Evolutionary conservation across 1,139 yeast species (phyloP).

Genomic region (Debaryomycetaceae sp.): DNA sequence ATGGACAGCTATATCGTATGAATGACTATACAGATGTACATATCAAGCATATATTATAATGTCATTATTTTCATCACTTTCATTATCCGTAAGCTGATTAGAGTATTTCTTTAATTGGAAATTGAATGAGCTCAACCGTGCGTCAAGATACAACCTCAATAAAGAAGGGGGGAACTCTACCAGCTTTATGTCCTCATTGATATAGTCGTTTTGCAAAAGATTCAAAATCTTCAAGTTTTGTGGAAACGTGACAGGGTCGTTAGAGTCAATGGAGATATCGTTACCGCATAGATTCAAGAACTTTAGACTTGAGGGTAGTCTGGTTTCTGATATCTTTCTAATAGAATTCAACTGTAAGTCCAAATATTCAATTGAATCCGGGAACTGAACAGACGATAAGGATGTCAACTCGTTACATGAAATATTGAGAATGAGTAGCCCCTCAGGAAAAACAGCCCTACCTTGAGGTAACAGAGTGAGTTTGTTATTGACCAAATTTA

Average conservation of each 20-base stretch:
- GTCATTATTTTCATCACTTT: neutral
- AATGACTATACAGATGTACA: neutral
- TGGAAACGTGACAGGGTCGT: constrained; percentile 12
- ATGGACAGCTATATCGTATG: neutral
- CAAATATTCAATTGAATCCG: constrained; percentile 13
- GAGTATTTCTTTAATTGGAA: neutral
- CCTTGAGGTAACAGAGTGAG: constrained; percentile 9
- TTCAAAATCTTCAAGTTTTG: constrained; percentile 11
- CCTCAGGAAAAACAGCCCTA: constrained; percentile 10
- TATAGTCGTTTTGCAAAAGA: constrained; percentile 12
- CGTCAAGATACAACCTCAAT: constrained; percentile 13
- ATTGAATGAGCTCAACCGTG: constrained; percentile 2
- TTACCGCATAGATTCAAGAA: constrained; percentile 16
- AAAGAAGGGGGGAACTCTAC: constrained; percentile 11
- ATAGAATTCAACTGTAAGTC: constrained; percentile 15
- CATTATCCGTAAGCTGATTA: neutral
- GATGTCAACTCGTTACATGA: constrained; percentile 13
- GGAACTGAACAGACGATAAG: constrained; percentile 9
- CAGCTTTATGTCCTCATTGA: constrained; percentile 11
- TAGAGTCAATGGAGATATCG: constrained; percentile 13
- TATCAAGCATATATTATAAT: constrained; percentile 2
- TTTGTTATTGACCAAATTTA: constrained; percentile 13
- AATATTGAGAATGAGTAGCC: constrained; percentile 11
- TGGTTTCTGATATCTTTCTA: constrained; percentile 9
- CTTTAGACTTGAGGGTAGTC: constrained; percentile 10